Conservation (phyloP, 2,329 filamentous ascomycete species). For the Coniochaeta prunicola region DNA sequence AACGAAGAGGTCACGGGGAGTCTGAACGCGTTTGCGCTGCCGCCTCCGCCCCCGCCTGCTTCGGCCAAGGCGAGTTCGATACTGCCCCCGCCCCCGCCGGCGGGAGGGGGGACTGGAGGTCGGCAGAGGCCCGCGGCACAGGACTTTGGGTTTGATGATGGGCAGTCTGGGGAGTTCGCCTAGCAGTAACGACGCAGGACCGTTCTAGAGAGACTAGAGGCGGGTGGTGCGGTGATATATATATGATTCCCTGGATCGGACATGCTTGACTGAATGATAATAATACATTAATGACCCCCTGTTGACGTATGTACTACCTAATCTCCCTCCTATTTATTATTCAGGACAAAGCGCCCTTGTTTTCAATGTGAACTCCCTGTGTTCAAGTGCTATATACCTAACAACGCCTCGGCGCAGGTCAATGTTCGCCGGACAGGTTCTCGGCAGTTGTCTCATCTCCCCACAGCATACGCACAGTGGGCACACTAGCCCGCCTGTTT, state of each 20-base stretch:
- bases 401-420: not conserved
- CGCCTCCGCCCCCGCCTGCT: constrained; percentile 54
- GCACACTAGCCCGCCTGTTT: not conserved
- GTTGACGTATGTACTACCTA: not conserved
- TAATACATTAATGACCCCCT: not conserved
- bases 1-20: constrained; percentile 17
- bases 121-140: constrained; percentile 48
- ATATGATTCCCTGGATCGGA: not conserved
- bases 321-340: not conserved
- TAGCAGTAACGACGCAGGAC: too few species aligned
- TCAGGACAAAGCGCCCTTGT: not conserved
- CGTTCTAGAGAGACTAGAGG: too few species aligned
- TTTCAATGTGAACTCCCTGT: not conserved
- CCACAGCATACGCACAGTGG: not conserved
- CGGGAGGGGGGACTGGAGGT: constrained; percentile 43
- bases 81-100: constrained; percentile 58
- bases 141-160: constrained; percentile 78
- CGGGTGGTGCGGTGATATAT: too few species aligned
- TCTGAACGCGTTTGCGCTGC: constrained; percentile 60
- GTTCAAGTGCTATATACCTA: not conserved
- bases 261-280: not conserved
- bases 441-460: not conserved
- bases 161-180: constrained; percentile 79
- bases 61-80: constrained; percentile 28
- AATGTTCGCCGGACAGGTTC: not conserved